phyloP scores from a whole-genome alignment of 1,284 basidiomycete genomes.

The Macrocystidia cucumis region DNA sequence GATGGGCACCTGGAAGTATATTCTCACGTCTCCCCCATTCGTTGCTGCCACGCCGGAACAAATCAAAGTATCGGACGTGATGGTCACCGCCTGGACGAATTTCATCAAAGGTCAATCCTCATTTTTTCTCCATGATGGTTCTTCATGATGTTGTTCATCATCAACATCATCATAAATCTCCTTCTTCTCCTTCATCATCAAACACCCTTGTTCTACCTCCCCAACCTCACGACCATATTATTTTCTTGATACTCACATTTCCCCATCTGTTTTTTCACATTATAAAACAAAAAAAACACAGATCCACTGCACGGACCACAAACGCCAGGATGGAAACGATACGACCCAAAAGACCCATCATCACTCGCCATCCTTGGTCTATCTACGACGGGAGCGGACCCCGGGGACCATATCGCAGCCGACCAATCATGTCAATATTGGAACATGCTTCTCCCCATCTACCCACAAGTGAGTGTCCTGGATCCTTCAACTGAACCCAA shows the following conservation, averaged over 20 bases:
- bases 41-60: constrained; percentile 27
- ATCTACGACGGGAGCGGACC: constrained; percentile 15
- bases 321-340: constrained; percentile 19
- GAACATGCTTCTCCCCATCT: constrained; percentile 21
- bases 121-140: neutral
- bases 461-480: constrained; percentile 16
- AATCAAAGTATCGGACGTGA: constrained; percentile 28
- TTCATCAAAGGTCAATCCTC: constrained; percentile 29
- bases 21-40: constrained; percentile 21
- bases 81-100: constrained; percentile 38
- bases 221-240: neutral
- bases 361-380: constrained; percentile 20
- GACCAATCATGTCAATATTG: constrained; percentile 22
- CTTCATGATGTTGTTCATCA: too few relatives aligned
- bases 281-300: constrained; percentile 3
- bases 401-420: constrained; percentile 17
- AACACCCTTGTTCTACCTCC: neutral
- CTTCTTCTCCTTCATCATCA: neutral
- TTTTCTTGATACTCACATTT: too few relatives aligned
- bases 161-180: too few relatives aligned
- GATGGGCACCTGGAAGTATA: constrained; percentile 28
- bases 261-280: neutral
- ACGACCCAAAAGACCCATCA: constrained; percentile 15
- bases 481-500: constrained; percentile 2
- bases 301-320: constrained; percentile 18